Evolutionary conservation across 306 rosid species (phyloP).

Genomic region (Macrotyloma uniflorum): DNA sequence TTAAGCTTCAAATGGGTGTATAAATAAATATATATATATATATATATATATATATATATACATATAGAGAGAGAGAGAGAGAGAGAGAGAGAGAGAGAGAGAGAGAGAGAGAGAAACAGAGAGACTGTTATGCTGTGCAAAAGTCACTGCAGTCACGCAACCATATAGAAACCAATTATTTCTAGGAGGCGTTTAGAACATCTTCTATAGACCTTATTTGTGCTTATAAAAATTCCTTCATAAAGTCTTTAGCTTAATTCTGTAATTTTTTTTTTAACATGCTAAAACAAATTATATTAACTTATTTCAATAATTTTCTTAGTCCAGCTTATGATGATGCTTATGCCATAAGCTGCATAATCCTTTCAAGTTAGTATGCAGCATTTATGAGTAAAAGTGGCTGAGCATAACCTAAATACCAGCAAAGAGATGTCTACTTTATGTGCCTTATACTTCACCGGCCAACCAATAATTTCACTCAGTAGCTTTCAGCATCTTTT

Average conservation of each 20-base stretch:
- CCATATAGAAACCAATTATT: not conserved
- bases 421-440: not conserved
- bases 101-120: not conserved
- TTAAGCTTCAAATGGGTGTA: constrained; percentile 5
- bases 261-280: not conserved
- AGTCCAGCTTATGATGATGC: not conserved
- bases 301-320: not conserved
- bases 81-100: not conserved
- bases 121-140: not conserved
- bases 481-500: constrained; percentile 14
- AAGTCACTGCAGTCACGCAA: not conserved
- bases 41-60: too few relatives aligned
- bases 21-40: not conserved
- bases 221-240: not conserved
- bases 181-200: not conserved
- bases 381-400: not conserved
- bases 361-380: not conserved
- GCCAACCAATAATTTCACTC: not conserved
- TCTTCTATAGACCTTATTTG: not conserved
- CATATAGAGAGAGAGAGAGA: not conserved
- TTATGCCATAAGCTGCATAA: not conserved
- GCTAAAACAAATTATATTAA: not conserved
- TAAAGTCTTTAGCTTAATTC: not conserved
- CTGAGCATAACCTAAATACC: not conserved
- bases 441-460: not conserved